Evolutionary conservation across 129 eudicot species (phyloP), one percentile per base, ranked within the genome.

Genomic region (Solidago caesia): DNA sequence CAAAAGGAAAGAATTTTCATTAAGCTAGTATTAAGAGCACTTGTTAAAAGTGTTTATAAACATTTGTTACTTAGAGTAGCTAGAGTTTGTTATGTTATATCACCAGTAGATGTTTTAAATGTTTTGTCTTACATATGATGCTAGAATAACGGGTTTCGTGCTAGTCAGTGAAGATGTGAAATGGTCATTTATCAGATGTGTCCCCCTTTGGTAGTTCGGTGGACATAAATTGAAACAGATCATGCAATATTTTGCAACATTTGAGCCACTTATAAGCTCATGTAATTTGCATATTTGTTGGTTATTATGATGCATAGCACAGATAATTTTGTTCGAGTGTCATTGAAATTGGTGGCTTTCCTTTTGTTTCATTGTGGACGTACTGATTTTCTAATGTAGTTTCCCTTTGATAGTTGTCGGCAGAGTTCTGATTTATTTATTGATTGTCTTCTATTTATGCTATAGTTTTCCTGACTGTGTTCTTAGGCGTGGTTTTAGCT

Each of bases 1-100:
- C 89, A 68, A 87, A 89, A 3, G 98, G 92, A 75, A 92, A 92
- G 82, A 92, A 92, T 77, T 85, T 89, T 75, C 82, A 79, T n/a
- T n/a, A n/a, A n/a, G n/a, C n/a, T n/a, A n/a, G n/a, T n/a, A n/a
- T n/a, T n/a, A n/a, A n/a, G n/a, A n/a, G n/a, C n/a, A n/a, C n/a
- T n/a, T n/a, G n/a, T n/a, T n/a, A n/a, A n/a, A n/a, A n/a, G n/a
- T n/a, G n/a, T n/a, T n/a, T n/a, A n/a, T n/a, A n/a, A n/a, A n/a
- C n/a, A n/a, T n/a, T n/a, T n/a, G n/a, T n/a, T n/a, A n/a, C n/a
- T n/a, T n/a, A n/a, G n/a, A n/a, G n/a, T n/a, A n/a, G n/a, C n/a
- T n/a, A n/a, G 49, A 79, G 93, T 82, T 27, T 66, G 58, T 26
- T 15, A 44, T 55, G 8, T 3, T 33, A 48, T 66, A 26, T 55